phyloP scores from a whole-genome alignment of 1,284 basidiomycete species.

The Puccinia hordei region DNA sequence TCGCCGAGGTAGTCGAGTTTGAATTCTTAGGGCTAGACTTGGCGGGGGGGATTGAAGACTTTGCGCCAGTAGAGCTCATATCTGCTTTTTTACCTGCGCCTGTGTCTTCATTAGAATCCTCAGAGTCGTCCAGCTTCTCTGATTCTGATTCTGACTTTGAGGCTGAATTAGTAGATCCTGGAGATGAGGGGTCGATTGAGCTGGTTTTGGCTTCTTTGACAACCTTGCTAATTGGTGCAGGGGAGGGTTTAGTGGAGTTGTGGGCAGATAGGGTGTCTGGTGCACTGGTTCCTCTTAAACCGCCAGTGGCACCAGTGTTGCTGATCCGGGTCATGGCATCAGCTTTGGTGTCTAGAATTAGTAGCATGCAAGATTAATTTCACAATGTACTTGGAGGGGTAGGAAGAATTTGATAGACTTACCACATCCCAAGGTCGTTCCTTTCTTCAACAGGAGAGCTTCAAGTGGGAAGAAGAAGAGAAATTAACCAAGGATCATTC shows the following conservation, averaged over 20 bases:
- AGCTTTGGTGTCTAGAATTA: slow-evolving; percentile 33
- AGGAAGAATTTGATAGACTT: background rate
- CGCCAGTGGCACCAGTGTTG: slow-evolving; percentile 41
- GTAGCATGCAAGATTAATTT: background rate
- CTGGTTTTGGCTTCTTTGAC: background rate
- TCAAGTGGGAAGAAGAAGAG: background rate
- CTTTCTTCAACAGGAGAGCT: slow-evolving; percentile 42
- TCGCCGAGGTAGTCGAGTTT: background rate
- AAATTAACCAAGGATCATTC: background rate
- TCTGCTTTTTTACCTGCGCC: no score
- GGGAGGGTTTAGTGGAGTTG: background rate
- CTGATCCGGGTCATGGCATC: slow-evolving; percentile 35
- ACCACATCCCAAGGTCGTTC: slow-evolving; percentile 38
- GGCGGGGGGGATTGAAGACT: background rate
- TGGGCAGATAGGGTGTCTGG: background rate
- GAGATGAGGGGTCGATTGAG: background rate
- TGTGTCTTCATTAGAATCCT: no score
- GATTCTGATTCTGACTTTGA: background rate
- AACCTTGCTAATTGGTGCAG: background rate
- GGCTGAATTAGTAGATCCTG: background rate
- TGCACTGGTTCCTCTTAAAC: slow-evolving; percentile 7
- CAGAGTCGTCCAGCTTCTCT: background rate
- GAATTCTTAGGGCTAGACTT: background rate
- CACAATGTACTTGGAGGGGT: background rate
- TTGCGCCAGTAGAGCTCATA: background rate